Percentiles rank a stretch among this genome's conserved stretches.
Conservation (phyloP, 768 basidiomycete genomes). For the Dioszegia crocea region DNA sequence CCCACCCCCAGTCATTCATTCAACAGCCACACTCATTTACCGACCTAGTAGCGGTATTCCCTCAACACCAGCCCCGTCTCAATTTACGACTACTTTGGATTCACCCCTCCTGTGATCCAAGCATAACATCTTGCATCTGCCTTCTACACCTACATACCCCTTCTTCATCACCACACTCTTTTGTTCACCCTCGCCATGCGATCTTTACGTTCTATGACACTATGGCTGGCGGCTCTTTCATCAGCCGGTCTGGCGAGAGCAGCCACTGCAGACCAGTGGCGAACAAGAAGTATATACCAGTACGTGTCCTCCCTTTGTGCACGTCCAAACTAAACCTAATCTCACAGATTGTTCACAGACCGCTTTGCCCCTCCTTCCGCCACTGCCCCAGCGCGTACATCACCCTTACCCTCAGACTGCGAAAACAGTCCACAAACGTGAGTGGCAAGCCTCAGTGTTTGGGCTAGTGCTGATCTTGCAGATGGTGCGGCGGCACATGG, state of each 20-base stretch:
- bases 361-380: slow-evolving; percentile 66
- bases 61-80: background rate
- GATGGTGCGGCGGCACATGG: slow-evolving; percentile 80
- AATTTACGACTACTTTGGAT: too few relatives aligned
- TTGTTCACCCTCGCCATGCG: slow-evolving; percentile 9
- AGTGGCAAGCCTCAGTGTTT: background rate
- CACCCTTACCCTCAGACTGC: slow-evolving; percentile 52
- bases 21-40: slow-evolving; percentile 2
- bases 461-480: background rate
- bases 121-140: background rate
- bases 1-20: slow-evolving; percentile 1
- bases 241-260: slow-evolving; percentile 14
- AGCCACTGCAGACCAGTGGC: slow-evolving; percentile 50
- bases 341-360: slow-evolving; percentile 60
- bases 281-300: slow-evolving; percentile 78
- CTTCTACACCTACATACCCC: background rate
- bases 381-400: slow-evolving; percentile 50
- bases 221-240: slow-evolving; percentile 12
- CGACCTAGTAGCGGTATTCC: background rate
- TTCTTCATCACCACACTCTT: background rate
- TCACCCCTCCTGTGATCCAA: background rate
- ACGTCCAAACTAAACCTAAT: background rate
- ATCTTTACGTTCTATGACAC: slow-evolving; percentile 9
- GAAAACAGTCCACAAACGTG: slow-evolving; percentile 59
- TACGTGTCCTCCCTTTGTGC: slow-evolving; percentile 14